phyloP scores from a whole-genome alignment of 2,329 filamentous ascomycete genomes.

The Exophiala aquamarina region DNA sequence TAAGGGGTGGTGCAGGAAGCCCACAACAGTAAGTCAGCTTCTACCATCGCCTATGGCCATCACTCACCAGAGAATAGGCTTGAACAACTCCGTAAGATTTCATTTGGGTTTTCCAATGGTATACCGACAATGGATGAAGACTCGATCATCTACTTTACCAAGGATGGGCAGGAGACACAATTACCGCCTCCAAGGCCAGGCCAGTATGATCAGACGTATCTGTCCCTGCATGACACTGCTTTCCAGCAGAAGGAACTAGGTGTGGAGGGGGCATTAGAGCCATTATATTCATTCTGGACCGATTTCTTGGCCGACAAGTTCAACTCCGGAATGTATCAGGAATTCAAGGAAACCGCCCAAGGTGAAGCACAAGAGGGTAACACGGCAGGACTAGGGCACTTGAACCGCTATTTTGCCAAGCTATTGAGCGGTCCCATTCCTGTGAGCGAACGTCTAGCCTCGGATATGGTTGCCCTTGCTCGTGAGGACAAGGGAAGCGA shows the following conservation, averaged over 20 bases:
- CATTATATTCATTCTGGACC: constrained; percentile 72
- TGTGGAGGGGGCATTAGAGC: constrained; percentile 41
- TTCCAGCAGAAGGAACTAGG: constrained; percentile 35
- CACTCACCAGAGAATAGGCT: constrained; percentile 18
- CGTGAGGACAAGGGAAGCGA: constrained; percentile 45
- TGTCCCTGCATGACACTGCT: constrained; percentile 21
- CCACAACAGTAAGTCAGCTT: constrained; percentile 25
- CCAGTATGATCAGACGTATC: constrained; percentile 35
- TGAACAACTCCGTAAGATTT: constrained; percentile 16
- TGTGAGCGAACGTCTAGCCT: constrained; percentile 54
- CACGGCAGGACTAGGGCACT: constrained; percentile 58
- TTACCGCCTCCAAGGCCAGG: constrained; percentile 27
- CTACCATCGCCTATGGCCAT: constrained; percentile 1
- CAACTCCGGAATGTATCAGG: constrained; percentile 72
- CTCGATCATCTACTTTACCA: constrained; percentile 24
- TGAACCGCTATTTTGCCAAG: constrained; percentile 66
- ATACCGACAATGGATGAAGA: constrained; percentile 13
- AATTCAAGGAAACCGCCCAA: constrained; percentile 67
- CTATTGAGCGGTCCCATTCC: constrained; percentile 52
- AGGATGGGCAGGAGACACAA: constrained; percentile 25
- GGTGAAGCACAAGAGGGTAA: constrained; percentile 59
- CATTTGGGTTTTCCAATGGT: constrained; percentile 19
- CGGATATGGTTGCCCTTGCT: constrained; percentile 57
- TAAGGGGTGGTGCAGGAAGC: constrained; percentile 26
- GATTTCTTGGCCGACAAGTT: constrained; percentile 72